Conservation (phyloP, 768 basidiomycete species). For the Calocybe indica region DNA sequence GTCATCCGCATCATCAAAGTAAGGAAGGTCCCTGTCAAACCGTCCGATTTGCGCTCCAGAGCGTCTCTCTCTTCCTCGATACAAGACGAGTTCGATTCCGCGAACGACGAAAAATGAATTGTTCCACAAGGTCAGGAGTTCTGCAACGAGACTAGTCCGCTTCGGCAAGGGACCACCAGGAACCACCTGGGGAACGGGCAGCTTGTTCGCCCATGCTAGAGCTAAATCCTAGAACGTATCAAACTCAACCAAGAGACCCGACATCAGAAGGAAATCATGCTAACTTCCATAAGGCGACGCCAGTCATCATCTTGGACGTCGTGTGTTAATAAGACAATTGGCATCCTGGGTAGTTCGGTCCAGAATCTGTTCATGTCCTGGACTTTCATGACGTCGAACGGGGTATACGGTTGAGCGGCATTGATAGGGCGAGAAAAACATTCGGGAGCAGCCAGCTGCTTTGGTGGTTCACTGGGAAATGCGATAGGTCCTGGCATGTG, state of each 20-base stretch:
- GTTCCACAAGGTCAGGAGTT: slow-evolving; percentile 80
- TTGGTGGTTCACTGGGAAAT: slow-evolving; percentile 26
- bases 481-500: slow-evolving; percentile 20
- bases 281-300: slow-evolving; percentile 71
- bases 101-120: slow-evolving; percentile 66
- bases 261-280: neutral
- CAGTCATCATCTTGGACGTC: slow-evolving; percentile 78
- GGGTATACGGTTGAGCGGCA: slow-evolving; percentile 56
- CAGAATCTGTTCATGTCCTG: slow-evolving; percentile 75
- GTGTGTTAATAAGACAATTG: slow-evolving; percentile 62
- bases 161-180: slow-evolving; percentile 45
- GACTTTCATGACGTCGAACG: slow-evolving; percentile 66
- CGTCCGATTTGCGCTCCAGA: slow-evolving; percentile 56
- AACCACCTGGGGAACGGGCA: slow-evolving; percentile 53
- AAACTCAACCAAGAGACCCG: neutral
- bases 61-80: slow-evolving; percentile 71
- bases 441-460: slow-evolving; percentile 56
- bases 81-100: slow-evolving; percentile 76
- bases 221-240: slow-evolving; percentile 51
- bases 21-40: slow-evolving; percentile 49
- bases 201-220: slow-evolving; percentile 70
- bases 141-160: slow-evolving; percentile 55
- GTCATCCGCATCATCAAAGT: slow-evolving; percentile 36
- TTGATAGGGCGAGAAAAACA: slow-evolving; percentile 73
- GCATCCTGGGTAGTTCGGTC: slow-evolving; percentile 65